Evolutionary conservation across 768 basidiomycete species (phyloP).

Genomic region (Pisolithus sp.): DNA sequence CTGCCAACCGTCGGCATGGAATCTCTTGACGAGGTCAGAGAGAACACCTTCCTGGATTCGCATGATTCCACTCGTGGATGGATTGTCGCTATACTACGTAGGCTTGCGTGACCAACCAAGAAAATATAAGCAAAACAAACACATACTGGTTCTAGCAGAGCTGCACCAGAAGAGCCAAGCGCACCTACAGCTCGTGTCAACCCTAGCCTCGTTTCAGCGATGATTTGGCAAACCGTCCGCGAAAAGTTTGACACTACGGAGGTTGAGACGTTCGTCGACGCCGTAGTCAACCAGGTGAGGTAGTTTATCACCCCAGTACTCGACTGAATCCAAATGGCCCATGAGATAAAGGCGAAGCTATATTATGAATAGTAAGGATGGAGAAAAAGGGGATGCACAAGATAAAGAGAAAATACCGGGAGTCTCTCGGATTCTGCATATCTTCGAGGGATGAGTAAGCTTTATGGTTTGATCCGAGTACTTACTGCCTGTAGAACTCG

Average conservation of each 20-base stretch:
- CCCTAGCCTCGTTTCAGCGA: neutral
- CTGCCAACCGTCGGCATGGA: slow-evolving; percentile 75
- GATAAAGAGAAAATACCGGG: slow-evolving; percentile 43
- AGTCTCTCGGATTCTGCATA: slow-evolving; percentile 62
- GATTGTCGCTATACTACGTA: slow-evolving; percentile 65
- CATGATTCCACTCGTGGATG: slow-evolving; percentile 66
- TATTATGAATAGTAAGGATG: neutral
- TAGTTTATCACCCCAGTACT: slow-evolving; percentile 62
- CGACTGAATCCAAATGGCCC: slow-evolving; percentile 44
- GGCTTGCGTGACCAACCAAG: neutral
- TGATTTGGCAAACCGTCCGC: slow-evolving; percentile 51
- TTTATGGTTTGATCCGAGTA: neutral
- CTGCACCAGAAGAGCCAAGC: slow-evolving; percentile 89
- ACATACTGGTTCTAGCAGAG: slow-evolving; percentile 60
- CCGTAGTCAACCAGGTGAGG: slow-evolving; percentile 58
- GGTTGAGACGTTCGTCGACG: slow-evolving; percentile 42
- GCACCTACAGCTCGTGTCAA: slow-evolving; percentile 48
- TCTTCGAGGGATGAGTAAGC: slow-evolving; percentile 32
- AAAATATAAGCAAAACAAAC: neutral
- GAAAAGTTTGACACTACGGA: slow-evolving; percentile 68
- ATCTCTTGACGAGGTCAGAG: slow-evolving; percentile 47
- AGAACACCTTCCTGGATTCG: slow-evolving; percentile 49
- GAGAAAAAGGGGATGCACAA: neutral
- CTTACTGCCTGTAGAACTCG: slow-evolving; percentile 60
- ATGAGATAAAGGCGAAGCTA: slow-evolving; percentile 61